phyloP scores from a whole-genome alignment of 805 yeast species.

The Yamadazyma phyllophila region DNA sequence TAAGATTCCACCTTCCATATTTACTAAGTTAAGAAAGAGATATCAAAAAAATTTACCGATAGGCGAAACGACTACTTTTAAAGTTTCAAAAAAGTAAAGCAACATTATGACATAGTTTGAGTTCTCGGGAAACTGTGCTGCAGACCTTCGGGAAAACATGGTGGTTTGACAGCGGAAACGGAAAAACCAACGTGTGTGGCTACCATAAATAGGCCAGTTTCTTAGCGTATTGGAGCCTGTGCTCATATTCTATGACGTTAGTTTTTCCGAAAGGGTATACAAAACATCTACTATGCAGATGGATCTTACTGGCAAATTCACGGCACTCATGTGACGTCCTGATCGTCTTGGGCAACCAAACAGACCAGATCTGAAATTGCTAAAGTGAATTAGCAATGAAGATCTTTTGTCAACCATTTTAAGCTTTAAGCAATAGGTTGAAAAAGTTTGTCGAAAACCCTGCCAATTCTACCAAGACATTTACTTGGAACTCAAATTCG shows the following conservation, averaged over 20 bases:
- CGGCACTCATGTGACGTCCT: no score
- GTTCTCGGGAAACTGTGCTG: conserved; percentile 3
- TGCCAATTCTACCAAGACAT: no score
- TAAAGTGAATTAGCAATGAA: no score
- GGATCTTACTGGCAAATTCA: no score
- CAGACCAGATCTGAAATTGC: no score
- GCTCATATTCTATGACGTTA: conserved; percentile 4
- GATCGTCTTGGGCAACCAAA: no score
- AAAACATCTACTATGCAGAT: background rate
- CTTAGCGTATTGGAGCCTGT: background rate
- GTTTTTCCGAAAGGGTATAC: conserved; percentile 3
- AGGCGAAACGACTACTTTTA: background rate
- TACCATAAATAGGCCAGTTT: background rate
- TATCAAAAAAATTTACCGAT: background rate
- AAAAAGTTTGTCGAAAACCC: no score
- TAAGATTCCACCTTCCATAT: background rate
- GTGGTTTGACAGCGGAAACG: background rate
- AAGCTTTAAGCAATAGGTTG: no score
- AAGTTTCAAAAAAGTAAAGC: background rate
- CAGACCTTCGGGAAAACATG: conserved; percentile 2
- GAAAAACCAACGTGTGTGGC: background rate
- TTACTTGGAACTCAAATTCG: no score
- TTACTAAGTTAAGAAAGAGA: background rate
- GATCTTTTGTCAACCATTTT: no score
- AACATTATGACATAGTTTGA: background rate